Evolutionary conservation across 805 yeast genomes (phyloP).

Genomic region (Ogataea angusta): DNA sequence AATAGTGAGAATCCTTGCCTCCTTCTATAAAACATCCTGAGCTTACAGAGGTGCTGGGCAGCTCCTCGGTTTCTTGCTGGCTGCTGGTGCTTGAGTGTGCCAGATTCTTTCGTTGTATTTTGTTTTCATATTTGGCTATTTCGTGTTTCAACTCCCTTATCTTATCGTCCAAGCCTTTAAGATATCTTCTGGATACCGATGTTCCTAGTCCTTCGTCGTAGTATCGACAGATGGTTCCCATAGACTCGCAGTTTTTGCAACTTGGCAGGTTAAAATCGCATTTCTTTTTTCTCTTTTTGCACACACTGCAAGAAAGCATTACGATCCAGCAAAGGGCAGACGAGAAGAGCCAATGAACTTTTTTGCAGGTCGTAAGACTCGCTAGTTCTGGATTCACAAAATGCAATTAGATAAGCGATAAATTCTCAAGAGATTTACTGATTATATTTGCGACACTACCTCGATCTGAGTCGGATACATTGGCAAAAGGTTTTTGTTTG

Average conservation of each 20-base stretch:
- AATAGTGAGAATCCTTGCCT: conserved; percentile 6
- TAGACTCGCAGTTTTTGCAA: conserved; percentile 17
- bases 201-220: conserved; percentile 21
- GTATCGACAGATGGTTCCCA: conserved; percentile 21
- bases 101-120: conserved; percentile 10
- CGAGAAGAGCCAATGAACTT: too few relatives aligned
- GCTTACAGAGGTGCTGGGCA: too few relatives aligned
- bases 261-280: conserved; percentile 21
- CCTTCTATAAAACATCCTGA: conserved; percentile 18
- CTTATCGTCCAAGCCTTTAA: conserved; percentile 18
- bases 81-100: not conserved
- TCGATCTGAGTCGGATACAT: too few relatives aligned
- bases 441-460: too few relatives aligned
- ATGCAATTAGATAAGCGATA: too few relatives aligned
- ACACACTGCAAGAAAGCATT: conserved; percentile 13
- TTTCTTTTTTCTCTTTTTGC: conserved; percentile 21
- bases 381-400: too few relatives aligned
- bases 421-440: too few relatives aligned
- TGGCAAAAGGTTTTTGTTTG: too few relatives aligned
- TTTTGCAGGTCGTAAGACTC: too few relatives aligned
- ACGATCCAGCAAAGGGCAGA: not conserved
- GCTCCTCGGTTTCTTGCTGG: too few relatives aligned
- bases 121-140: conserved; percentile 14
- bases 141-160: conserved; percentile 15
- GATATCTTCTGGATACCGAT: conserved; percentile 15